Evolutionary conservation across 1,284 basidiomycete species (phyloP), one percentile per base, ranked within the genome.

Genomic region (Jaminaea rosea): DNA sequence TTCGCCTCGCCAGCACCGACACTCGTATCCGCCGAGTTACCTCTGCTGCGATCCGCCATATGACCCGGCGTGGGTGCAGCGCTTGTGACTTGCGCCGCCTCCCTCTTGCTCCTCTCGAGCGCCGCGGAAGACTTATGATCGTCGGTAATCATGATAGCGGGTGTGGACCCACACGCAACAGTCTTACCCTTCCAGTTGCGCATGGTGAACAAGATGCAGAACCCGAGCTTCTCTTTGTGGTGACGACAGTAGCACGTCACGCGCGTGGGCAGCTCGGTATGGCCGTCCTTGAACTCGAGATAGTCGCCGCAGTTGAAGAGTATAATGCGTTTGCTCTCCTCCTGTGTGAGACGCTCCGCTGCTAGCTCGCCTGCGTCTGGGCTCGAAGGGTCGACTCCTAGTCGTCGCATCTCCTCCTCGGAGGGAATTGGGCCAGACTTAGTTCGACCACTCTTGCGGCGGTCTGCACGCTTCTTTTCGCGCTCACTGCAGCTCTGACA

Each of bases 161-260:
- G 84, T 2, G 89, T 90, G 44, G 80, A 82, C 2, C 89, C 88
- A 9, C 82, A 82, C 9, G 89, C 93, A 49, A 98, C 82, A 46
- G 91, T 76, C 24, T 86, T 82, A 7, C 90, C 91, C 31, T 78
- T 79, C 65, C 84, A 79, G 61, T 96, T 88, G 65, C 85, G 82
- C 79, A 98, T 82, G 17, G 84, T 85, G 75, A 98, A 88, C 66
- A 88, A 86, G 60, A 98, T 84, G 72, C 86, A 77, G 77, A 98
- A 99, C 1, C 94, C 94, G 44, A 87, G 79, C 78, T 96, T 97
- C 77, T 98, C 94, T 56, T 89, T 85, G 76, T 99, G 94, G 78
- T 98, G 94, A 47, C 94, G 85, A 69, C 94, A 98, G 75, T 99
- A 99, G 77, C 94, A 99, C 6, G 94, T 96, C 60, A 99, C 90